phyloP scores from a whole-genome alignment of 768 basidiomycete species.

The Glaciozyma martinii region DNA sequence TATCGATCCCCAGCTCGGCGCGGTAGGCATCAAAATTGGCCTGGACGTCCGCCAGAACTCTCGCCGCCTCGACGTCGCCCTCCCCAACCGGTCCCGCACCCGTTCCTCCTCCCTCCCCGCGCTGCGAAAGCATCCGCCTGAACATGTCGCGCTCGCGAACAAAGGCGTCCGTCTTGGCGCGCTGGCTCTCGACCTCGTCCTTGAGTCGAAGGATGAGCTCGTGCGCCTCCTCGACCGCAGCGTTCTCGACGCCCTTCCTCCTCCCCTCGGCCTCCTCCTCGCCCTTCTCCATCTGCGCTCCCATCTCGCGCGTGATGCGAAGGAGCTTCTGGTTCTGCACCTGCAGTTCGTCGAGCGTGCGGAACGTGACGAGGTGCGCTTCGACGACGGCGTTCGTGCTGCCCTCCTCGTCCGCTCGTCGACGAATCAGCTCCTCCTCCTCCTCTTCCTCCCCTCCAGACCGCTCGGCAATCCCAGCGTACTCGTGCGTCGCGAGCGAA shows the following conservation, averaged over 20 bases:
- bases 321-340: slow-evolving; percentile 84
- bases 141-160: slow-evolving; percentile 82
- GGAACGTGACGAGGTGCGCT: slow-evolving; percentile 78
- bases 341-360: slow-evolving; percentile 68
- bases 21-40: slow-evolving; percentile 71
- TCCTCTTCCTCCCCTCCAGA: slow-evolving; percentile 26
- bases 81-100: slow-evolving; percentile 32
- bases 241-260: slow-evolving; percentile 38
- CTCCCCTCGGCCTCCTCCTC: slow-evolving; percentile 52
- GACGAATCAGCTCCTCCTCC: slow-evolving; percentile 65
- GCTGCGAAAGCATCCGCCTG: slow-evolving; percentile 56
- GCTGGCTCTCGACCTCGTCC: slow-evolving; percentile 66
- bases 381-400: slow-evolving; percentile 64
- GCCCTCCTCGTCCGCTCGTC: slow-evolving; percentile 27
- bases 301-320: slow-evolving; percentile 71
- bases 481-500: slow-evolving; percentile 68
- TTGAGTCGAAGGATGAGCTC: slow-evolving; percentile 72
- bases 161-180: slow-evolving; percentile 67
- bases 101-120: slow-evolving; percentile 45
- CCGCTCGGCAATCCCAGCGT: slow-evolving; percentile 41
- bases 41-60: slow-evolving; percentile 64
- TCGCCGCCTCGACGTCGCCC: slow-evolving; percentile 42
- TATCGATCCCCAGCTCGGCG: slow-evolving; percentile 70
- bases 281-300: slow-evolving; percentile 61
- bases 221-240: slow-evolving; percentile 78